Evolutionary conservation across 176 grass and related monocot genomes (phyloP).

Genomic region (Dendrocalamus sinicus): DNA sequence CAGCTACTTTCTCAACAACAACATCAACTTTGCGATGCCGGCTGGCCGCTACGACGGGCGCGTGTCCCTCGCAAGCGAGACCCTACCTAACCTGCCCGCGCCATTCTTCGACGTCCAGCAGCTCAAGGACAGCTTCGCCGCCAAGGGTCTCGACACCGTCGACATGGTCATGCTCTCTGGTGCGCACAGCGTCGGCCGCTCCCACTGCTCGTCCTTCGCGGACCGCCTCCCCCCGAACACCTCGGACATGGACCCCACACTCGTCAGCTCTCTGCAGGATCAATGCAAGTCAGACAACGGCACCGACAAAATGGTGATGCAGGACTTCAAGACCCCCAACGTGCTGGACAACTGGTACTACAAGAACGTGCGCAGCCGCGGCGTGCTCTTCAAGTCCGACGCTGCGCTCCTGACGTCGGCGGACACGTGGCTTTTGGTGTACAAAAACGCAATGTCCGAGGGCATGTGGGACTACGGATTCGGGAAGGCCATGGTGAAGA

Average conservation of each 20-base stretch:
- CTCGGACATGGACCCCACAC: conserved; percentile 39
- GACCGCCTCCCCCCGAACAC: conserved; percentile 25
- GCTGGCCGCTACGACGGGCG: conserved; percentile 51
- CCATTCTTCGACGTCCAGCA: background rate
- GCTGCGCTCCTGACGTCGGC: conserved; percentile 21
- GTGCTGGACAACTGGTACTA: conserved; percentile 60
- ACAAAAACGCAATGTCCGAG: background rate
- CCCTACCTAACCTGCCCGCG: conserved; percentile 4
- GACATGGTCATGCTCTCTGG: conserved; percentile 66
- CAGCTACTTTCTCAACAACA: background rate
- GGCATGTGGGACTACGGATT: conserved; percentile 45
- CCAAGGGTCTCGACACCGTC: conserved; percentile 31
- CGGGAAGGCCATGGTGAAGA: conserved; percentile 48
- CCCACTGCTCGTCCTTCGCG: conserved; percentile 63
- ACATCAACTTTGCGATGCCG: conserved; percentile 41
- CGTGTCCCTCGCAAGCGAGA: conserved; percentile 7
- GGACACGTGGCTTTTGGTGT: conserved; percentile 17
- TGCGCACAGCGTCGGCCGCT: conserved; percentile 58
- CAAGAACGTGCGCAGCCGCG: conserved; percentile 24
- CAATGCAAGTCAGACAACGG: conserved; percentile 12
- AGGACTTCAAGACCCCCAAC: conserved; percentile 41
- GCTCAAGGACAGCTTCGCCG: conserved; percentile 40
- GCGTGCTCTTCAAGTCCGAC: conserved; percentile 58
- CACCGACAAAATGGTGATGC: background rate
- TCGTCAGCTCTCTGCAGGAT: conserved; percentile 13